phyloP scores from a whole-genome alignment of 106 monocot species.

The Triglochin maritima region DNA sequence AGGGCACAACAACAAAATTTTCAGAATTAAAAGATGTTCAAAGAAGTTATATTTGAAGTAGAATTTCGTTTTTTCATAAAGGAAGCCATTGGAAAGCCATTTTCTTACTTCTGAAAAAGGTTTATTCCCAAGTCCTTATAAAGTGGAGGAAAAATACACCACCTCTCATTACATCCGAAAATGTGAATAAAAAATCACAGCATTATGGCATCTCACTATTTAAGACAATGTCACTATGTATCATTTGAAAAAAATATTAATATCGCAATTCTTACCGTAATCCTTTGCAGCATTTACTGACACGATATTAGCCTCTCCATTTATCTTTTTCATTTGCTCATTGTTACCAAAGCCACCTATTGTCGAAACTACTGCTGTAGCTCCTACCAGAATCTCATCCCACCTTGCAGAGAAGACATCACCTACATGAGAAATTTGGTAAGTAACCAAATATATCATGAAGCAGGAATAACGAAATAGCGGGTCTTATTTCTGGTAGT shows the following conservation, averaged over 20 bases:
- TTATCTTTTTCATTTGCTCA: conserved; percentile 85
- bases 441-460: background rate
- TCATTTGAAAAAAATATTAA: background rate
- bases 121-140: no score
- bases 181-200: no score
- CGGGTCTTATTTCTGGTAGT: background rate
- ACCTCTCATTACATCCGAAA: no score
- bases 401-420: conserved; percentile 72
- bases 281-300: conserved; percentile 69
- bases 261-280: conserved; percentile 34
- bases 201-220: no score
- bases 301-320: conserved; percentile 81
- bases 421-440: conserved; percentile 15
- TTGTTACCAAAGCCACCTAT: conserved; percentile 82
- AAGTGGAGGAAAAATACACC: no score
- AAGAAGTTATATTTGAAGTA: no score
- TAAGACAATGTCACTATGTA: background rate
- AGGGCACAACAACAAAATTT: no score
- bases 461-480: background rate
- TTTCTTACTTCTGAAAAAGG: no score
- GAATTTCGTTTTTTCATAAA: no score
- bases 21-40: no score
- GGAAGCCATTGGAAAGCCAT: no score
- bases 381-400: conserved; percentile 65
- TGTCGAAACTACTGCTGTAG: conserved; percentile 74